Evolutionary conservation across 2,329 filamentous ascomycete species (phyloP).

Genomic region (Colletotrichum australisinense): DNA sequence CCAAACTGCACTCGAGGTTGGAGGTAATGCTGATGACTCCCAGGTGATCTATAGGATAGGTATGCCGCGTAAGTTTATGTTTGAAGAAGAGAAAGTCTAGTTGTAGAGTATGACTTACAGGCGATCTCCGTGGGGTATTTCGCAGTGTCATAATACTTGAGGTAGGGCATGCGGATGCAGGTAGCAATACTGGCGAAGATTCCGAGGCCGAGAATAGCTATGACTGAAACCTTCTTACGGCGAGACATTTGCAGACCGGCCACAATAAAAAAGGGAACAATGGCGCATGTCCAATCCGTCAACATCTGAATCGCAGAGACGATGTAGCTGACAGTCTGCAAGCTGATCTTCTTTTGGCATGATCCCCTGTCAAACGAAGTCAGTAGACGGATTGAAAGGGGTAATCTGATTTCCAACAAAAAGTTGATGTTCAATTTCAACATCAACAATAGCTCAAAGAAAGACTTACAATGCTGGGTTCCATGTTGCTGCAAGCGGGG

Average conservation of each 20-base stretch:
- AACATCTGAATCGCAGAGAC: conserved; percentile 39
- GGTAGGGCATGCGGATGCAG: conserved; percentile 3
- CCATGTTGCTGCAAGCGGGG: conserved; percentile 37
- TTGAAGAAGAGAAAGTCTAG: too few relatives aligned
- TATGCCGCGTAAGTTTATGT: neutral
- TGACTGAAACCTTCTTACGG: conserved; percentile 36
- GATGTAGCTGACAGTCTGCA: conserved; percentile 36
- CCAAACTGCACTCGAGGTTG: conserved; percentile 4
- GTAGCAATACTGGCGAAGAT: conserved; percentile 11
- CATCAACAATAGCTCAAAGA: neutral
- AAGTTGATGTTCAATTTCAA: too few relatives aligned
- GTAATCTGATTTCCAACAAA: too few relatives aligned
- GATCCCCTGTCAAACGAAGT: conserved; percentile 11
- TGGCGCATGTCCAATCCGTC: conserved; percentile 43
- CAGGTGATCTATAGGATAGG: conserved; percentile 5
- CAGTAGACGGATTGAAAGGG: neutral
- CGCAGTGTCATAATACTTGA: conserved; percentile 18
- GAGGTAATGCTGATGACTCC: conserved; percentile 16
- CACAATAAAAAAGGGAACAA: conserved; percentile 44
- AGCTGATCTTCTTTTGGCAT: conserved; percentile 16
- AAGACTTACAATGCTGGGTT: conserved; percentile 36
- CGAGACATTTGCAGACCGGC: conserved; percentile 41
- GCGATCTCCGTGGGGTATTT: conserved; percentile 3
- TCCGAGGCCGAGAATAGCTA: conserved; percentile 13
- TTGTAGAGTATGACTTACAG: neutral